Percentiles rank a stretch among this genome's conserved stretches.
These are phyloP conservation scores for Cubamyces sp. DNA, from an alignment of 768 basidiomycete species.

Conservation along the genomic window DNA sequence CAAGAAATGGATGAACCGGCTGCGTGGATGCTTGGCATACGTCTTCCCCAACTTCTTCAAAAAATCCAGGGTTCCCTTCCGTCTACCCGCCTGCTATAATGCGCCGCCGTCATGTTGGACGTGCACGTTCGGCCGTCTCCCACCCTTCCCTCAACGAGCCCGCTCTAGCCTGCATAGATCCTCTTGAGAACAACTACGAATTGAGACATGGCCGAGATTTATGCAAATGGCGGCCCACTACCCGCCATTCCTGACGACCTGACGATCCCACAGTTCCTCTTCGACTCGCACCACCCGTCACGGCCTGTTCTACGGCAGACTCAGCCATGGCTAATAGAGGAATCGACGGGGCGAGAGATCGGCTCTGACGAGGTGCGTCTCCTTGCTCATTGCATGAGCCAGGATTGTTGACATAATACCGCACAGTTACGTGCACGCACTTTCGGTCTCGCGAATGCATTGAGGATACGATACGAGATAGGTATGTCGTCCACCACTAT, in stretches of 20 bases:
- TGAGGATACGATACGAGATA: constrained; percentile 47
- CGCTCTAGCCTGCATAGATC: no score
- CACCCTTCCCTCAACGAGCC: background rate
- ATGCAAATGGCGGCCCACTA: constrained; percentile 32
- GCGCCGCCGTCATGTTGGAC: no score
- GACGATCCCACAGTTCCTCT: constrained; percentile 57
- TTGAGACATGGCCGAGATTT: constrained; percentile 30
- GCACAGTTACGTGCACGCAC: constrained; percentile 50
- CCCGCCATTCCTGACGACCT: constrained; percentile 52
- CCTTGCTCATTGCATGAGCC: background rate
- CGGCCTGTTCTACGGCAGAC: constrained; percentile 41
- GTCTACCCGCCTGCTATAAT: no score
- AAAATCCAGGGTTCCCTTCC: no score
- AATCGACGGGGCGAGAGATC: constrained; percentile 47
- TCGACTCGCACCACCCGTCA: constrained; percentile 47
- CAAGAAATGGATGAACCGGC: no score
- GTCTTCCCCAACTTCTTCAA: no score
- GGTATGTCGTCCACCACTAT: constrained; percentile 36
- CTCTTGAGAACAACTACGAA: no score
- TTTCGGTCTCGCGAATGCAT: constrained; percentile 51
- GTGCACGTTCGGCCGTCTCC: background rate
- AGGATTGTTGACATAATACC: background rate
- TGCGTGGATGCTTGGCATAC: no score
- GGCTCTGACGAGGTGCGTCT: constrained; percentile 45
- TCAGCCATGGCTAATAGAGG: constrained; percentile 55